These are phyloP conservation scores for Blastobotrys terrestris DNA, from an alignment of 805 yeast genomes.

Conservation along the genomic window DNA sequence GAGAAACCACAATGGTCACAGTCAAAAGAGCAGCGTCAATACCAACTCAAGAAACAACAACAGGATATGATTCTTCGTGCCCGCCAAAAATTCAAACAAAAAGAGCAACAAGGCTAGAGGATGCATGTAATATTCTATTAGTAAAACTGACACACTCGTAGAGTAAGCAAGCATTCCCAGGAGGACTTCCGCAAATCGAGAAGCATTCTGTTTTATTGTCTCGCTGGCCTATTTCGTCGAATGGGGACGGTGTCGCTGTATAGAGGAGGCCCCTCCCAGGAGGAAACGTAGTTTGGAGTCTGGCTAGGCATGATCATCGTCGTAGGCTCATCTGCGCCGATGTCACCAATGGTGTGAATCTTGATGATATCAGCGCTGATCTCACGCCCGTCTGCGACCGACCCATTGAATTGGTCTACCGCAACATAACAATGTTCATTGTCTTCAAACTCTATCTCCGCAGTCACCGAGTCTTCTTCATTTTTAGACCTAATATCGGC, in stretches of 20 bases:
- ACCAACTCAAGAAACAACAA: conserved; percentile 42
- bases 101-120: conserved; percentile 3
- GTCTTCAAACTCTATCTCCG: conserved; percentile 26
- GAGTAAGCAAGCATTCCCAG: no score
- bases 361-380: conserved; percentile 31
- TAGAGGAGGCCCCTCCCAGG: conserved; percentile 18
- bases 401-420: conserved; percentile 34
- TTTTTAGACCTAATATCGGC: conserved; percentile 17
- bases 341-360: conserved; percentile 14
- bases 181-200: conserved; percentile 1
- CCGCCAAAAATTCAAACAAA: conserved; percentile 43
- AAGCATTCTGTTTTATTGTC: conserved; percentile 2
- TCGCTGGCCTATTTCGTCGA: conserved; percentile 3
- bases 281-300: conserved; percentile 2
- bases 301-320: conserved; percentile 1
- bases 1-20: conserved; percentile 35
- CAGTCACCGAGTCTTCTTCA: conserved; percentile 16
- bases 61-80: conserved; percentile 57
- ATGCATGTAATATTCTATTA: neutral
- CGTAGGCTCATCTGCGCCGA: neutral
- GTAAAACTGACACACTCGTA: no score
- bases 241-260: conserved; percentile 13
- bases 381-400: conserved; percentile 43
- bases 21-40: conserved; percentile 39
- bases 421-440: conserved; percentile 30